A percentile compares a stretch with the other conserved stretches of the same genome.
These are phyloP conservation scores for Alternaria brassicae DNA, from an alignment of 2,329 filamentous ascomycete species.

Conservation along the genomic window DNA sequence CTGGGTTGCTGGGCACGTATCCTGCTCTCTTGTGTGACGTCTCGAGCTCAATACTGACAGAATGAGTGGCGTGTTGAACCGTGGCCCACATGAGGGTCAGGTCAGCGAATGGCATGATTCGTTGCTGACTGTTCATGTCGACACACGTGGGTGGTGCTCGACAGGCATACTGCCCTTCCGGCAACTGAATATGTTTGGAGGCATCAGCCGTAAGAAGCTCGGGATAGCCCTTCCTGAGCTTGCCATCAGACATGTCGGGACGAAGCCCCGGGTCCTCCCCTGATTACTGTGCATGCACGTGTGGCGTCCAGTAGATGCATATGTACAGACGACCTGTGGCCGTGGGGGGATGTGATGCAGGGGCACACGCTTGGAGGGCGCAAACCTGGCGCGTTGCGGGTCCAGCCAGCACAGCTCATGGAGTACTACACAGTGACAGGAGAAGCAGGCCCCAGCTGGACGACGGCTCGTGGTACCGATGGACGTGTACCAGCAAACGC, in stretches of 20 bases:
- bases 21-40: neutral
- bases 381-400: constrained; percentile 8
- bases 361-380: constrained; percentile 9
- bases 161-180: neutral
- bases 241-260: neutral
- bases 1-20: neutral
- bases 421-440: neutral
- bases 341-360: constrained; percentile 5
- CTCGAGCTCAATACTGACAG: neutral
- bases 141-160: neutral
- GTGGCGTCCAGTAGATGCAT: constrained; percentile 8
- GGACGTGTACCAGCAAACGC: neutral
- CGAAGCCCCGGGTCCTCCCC: neutral
- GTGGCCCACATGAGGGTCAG: no score
- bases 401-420: no score
- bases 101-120: neutral
- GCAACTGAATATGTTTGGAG: neutral
- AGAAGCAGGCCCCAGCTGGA: neutral
- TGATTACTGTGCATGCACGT: neutral
- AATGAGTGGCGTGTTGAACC: neutral
- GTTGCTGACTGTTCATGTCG: neutral
- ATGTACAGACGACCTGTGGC: constrained; percentile 5
- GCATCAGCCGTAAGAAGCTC: neutral
- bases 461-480: neutral
- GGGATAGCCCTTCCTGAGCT: neutral